phyloP scores from a whole-genome alignment of 257 asterid species.

The Solanum appendiculatum region DNA sequence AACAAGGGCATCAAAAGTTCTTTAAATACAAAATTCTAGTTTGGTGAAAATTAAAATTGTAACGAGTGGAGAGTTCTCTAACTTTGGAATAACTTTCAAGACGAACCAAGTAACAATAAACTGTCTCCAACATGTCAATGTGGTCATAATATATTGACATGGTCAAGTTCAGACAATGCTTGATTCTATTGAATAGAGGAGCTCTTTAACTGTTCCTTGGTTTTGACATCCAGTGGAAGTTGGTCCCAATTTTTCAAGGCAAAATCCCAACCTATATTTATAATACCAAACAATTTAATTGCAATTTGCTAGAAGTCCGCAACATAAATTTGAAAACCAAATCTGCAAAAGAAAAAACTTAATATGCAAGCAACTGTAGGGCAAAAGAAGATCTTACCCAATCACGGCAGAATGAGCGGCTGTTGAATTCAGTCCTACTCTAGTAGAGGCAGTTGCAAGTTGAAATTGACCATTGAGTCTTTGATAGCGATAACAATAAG shows the following conservation, averaged over 20 bases:
- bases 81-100: neutral
- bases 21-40: neutral
- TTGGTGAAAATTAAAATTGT: neutral
- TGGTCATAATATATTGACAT: neutral
- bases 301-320: neutral
- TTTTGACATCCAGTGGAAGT: neutral
- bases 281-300: neutral
- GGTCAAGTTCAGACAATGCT: neutral
- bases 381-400: neutral
- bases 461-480: neutral
- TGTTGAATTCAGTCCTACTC: neutral
- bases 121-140: neutral
- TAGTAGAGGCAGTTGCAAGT: neutral
- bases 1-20: neutral
- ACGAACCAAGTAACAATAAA: neutral
- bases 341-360: neutral
- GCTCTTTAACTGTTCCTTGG: neutral
- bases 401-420: neutral
- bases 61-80: neutral
- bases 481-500: neutral
- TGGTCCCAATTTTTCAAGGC: neutral
- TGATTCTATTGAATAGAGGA: neutral
- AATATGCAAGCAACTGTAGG: neutral
- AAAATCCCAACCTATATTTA: neutral
- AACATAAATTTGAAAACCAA: neutral